Evolutionary conservation across 208 protist species (phyloP).

Genomic region (Wallacemonas sp.): DNA sequence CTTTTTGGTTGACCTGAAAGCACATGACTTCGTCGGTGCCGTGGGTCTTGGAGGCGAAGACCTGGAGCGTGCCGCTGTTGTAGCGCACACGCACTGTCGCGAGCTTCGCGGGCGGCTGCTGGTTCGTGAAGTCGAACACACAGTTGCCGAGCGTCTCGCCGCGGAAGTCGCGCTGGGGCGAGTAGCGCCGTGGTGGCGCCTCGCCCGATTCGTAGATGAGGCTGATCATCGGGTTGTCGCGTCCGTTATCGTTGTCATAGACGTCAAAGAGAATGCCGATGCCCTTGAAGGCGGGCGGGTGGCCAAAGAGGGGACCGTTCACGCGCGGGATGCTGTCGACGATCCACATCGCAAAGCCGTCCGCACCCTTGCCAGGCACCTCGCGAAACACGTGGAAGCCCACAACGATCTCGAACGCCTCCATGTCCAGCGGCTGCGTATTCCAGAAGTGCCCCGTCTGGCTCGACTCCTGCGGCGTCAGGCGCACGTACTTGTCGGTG

Average conservation of each 20-base stretch:
- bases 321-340: conserved; percentile 24
- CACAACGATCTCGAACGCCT: conserved; percentile 80
- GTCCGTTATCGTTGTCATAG: conserved; percentile 85
- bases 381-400: conserved; percentile 66
- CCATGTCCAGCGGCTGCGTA: conserved; percentile 67
- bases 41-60: conserved; percentile 49
- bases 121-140: conserved; percentile 54
- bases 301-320: conserved; percentile 73
- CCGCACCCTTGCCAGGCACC: conserved; percentile 38
- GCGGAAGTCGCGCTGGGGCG: conserved; percentile 57
- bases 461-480: conserved; percentile 59
- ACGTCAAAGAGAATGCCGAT: conserved; percentile 86
- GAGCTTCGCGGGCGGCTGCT: conserved; percentile 18
- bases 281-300: conserved; percentile 63
- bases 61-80: conserved; percentile 30
- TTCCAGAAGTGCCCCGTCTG: conserved; percentile 80
- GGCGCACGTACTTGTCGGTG: conserved; percentile 81
- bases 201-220: conserved; percentile 56
- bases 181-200: conserved; percentile 28
- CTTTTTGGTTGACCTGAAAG: conserved; percentile 29
- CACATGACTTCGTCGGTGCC: conserved; percentile 55
- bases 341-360: conserved; percentile 87
- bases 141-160: conserved; percentile 53
- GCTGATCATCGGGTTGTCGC: conserved; percentile 79
- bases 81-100: conserved; percentile 62